Evolutionary conservation across 202 grass and related monocot genomes (phyloP).

Genomic region (Digitaria exilis): DNA sequence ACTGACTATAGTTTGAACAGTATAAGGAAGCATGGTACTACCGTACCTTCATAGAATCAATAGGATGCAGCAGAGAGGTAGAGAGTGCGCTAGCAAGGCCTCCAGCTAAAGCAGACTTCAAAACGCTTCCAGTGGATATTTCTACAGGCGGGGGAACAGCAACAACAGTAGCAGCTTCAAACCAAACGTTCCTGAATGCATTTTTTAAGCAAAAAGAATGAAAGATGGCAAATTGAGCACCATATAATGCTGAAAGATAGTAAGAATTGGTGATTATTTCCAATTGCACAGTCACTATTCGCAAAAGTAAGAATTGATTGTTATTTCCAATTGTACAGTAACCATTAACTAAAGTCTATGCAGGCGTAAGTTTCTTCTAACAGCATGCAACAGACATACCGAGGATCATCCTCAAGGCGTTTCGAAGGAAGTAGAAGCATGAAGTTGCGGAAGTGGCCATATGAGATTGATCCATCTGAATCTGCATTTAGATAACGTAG

Average conservation of each 20-base stretch:
- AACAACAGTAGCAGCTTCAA: constrained; percentile 95
- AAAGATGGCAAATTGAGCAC: constrained; percentile 22
- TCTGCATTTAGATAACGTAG: constrained; percentile 90
- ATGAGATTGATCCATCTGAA: constrained; percentile 85
- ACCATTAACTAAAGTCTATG: constrained; percentile 8
- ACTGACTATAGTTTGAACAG: neutral
- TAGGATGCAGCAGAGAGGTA: constrained; percentile 90
- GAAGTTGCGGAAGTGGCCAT: constrained; percentile 97
- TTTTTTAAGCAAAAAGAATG: constrained; percentile 27
- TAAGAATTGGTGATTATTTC: constrained; percentile 5
- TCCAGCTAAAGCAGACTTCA: constrained; percentile 97
- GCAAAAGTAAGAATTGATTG: neutral
- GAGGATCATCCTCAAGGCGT: constrained; percentile 96
- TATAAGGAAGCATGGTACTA: constrained; percentile 19
- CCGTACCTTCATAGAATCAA: constrained; percentile 96
- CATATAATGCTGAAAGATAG: neutral
- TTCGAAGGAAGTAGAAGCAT: constrained; percentile 98
- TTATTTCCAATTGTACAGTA: neutral
- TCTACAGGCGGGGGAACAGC: constrained; percentile 86
- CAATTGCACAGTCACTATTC: neutral
- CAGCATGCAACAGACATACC: constrained; percentile 47
- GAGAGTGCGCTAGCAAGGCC: constrained; percentile 96
- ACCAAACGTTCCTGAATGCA: constrained; percentile 90
- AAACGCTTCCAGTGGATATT: constrained; percentile 83
- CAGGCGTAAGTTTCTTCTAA: neutral